A percentile compares a stretch with the other conserved stretches of the same genome.
Evolutionary conservation across 1,284 basidiomycete genomes (phyloP).

Genomic region (Heterobasidion annosum): DNA sequence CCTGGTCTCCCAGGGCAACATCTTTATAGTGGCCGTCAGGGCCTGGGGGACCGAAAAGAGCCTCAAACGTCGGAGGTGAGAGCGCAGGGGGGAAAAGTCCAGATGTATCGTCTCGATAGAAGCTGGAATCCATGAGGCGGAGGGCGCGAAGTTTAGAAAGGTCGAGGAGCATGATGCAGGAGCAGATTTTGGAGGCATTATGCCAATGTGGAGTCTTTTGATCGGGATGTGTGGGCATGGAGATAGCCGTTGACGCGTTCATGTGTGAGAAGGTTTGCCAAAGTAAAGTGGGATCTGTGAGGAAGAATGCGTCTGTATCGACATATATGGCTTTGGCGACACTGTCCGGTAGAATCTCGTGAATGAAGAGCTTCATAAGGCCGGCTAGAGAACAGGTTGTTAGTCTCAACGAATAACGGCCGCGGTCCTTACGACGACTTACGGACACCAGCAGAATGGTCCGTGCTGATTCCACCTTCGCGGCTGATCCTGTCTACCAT

Average conservation of each 20-base stretch:
- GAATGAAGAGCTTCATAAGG: conserved; percentile 38
- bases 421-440: conserved; percentile 14
- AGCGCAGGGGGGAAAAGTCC: conserved; percentile 23
- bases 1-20: conserved; percentile 39
- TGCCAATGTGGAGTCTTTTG: conserved; percentile 30
- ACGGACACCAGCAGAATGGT: conserved; percentile 38
- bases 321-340: conserved; percentile 36
- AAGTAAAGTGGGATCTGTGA: conserved; percentile 33
- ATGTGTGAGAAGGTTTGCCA: conserved; percentile 31
- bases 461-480: conserved; percentile 34
- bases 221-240: conserved; percentile 36
- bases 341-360: conserved; percentile 28
- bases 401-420: neutral
- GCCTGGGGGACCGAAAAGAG: conserved; percentile 33
- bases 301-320: conserved; percentile 41
- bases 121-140: conserved; percentile 36
- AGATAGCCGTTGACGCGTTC: conserved; percentile 25
- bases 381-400: conserved; percentile 21
- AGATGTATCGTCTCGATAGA: conserved; percentile 24
- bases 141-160: conserved; percentile 31
- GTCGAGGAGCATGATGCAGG: conserved; percentile 41
- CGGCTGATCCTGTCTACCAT: conserved; percentile 34
- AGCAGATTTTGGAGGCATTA: conserved; percentile 37
- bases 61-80: conserved; percentile 30
- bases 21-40: conserved; percentile 28